Evolutionary conservation across 2,329 filamentous ascomycete genomes (phyloP).

Genomic region (Cytospora leucostoma): DNA sequence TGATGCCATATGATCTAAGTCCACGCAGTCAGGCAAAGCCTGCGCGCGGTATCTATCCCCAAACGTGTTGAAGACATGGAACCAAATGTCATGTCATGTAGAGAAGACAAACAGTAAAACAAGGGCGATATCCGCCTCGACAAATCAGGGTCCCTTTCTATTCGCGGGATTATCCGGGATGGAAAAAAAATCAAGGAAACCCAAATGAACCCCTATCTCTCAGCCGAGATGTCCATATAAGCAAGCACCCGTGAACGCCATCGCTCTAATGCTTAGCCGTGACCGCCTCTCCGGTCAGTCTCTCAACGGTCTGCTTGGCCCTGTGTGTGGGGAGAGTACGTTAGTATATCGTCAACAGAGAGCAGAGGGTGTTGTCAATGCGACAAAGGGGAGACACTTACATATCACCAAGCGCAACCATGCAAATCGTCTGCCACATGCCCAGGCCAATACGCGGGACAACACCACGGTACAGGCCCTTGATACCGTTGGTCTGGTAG

Average conservation of each 20-base stretch:
- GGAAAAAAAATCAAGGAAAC: neutral
- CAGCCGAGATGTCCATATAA: neutral
- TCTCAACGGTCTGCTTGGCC: constrained; percentile 68
- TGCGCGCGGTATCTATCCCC: neutral
- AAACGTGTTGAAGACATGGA: neutral
- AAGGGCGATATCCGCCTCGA: neutral
- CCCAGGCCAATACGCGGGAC: constrained; percentile 90
- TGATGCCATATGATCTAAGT: neutral
- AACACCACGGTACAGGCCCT: constrained; percentile 94
- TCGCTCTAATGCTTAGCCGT: constrained; percentile 66
- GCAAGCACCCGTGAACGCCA: constrained; percentile 34
- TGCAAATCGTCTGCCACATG: constrained; percentile 99
- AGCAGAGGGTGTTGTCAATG: neutral
- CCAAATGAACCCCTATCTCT: neutral
- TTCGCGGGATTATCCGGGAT: neutral
- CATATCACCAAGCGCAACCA: constrained; percentile 99
- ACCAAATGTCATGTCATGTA: neutral
- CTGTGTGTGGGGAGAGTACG: constrained; percentile 41
- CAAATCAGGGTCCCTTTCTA: neutral
- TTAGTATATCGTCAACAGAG: neutral
- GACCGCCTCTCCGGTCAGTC: constrained; percentile 63
- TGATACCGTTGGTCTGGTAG: constrained; percentile 83
- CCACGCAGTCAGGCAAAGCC: neutral
- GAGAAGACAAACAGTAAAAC: neutral
- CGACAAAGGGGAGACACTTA: constrained; percentile 53